Evolutionary conservation across 2,329 filamentous ascomycete species (phyloP).

Genomic region (Chaetomium globosum): DNA sequence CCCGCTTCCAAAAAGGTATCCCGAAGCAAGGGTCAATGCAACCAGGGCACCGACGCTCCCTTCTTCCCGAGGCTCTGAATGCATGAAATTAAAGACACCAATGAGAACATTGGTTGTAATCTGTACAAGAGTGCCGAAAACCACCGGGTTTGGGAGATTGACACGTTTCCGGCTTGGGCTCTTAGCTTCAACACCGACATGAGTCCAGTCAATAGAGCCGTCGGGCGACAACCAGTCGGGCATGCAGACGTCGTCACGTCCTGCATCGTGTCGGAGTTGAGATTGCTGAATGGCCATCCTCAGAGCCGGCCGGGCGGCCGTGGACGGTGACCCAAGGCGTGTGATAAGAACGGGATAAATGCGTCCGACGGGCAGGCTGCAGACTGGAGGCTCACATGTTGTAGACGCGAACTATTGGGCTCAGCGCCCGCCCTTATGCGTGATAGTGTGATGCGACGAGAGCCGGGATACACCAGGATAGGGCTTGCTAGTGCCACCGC

Average conservation of each 20-base stretch:
- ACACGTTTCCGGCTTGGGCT: neutral
- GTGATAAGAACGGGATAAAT: no score
- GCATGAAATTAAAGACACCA: neutral
- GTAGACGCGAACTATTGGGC: neutral
- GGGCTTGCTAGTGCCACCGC: neutral
- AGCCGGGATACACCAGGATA: neutral
- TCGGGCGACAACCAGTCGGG: neutral
- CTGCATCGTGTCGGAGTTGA: neutral
- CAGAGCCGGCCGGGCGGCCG: no score
- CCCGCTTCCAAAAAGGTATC: no score
- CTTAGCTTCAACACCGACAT: no score
- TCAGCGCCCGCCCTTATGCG: neutral
- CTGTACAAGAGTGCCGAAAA: neutral
- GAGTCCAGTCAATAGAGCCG: neutral
- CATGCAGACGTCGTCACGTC: neutral
- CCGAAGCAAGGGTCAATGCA: neutral
- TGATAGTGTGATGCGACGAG: neutral
- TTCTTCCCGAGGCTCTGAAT: neutral
- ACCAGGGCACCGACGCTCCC: neutral
- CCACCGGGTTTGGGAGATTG: neutral
- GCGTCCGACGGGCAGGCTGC: no score
- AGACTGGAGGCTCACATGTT: neutral
- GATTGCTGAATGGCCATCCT: neutral
- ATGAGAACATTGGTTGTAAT: neutral
- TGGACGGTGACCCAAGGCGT: neutral